These are phyloP conservation scores for Syzygium grande DNA, from an alignment of 345 rosid genomes.

Conservation along the genomic window DNA sequence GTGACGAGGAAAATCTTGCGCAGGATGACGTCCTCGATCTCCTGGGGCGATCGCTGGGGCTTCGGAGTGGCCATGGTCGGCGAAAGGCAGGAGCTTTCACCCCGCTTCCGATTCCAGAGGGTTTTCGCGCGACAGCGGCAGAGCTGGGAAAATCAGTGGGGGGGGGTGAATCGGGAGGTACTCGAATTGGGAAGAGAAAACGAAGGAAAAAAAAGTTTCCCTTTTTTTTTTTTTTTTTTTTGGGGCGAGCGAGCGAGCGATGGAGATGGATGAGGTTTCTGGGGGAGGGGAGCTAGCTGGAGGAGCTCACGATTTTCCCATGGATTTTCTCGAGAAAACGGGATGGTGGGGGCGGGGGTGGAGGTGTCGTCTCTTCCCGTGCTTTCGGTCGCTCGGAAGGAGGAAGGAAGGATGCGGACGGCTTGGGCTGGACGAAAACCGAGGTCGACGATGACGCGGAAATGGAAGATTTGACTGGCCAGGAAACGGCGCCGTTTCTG, in stretches of 20 bases:
- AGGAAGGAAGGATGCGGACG: background rate
- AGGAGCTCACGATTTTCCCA: background rate
- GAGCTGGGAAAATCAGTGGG: background rate
- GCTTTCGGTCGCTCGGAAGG: background rate
- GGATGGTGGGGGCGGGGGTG: background rate
- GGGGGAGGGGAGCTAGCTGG: background rate
- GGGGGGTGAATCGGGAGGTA: background rate
- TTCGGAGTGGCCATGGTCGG: constrained; percentile 46
- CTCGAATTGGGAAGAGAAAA: background rate
- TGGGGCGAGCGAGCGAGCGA: background rate
- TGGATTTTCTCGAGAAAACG: background rate
- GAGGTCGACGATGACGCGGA: background rate
- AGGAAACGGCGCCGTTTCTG: background rate
- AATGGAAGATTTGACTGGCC: background rate
- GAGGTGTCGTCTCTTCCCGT: background rate
- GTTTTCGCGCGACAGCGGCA: background rate
- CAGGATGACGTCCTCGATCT: constrained; percentile 88
- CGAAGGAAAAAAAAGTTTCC: background rate
- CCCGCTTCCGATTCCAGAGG: background rate
- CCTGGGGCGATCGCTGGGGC: constrained; percentile 58
- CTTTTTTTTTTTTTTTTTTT: background rate
- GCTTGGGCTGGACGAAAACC: background rate
- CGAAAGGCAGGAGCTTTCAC: background rate
- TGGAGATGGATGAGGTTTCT: background rate
- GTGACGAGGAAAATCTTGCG: constrained; percentile 66